Evolutionary conservation across 805 yeast species (phyloP).

Genomic region (Barnettozyma sucrosica): DNA sequence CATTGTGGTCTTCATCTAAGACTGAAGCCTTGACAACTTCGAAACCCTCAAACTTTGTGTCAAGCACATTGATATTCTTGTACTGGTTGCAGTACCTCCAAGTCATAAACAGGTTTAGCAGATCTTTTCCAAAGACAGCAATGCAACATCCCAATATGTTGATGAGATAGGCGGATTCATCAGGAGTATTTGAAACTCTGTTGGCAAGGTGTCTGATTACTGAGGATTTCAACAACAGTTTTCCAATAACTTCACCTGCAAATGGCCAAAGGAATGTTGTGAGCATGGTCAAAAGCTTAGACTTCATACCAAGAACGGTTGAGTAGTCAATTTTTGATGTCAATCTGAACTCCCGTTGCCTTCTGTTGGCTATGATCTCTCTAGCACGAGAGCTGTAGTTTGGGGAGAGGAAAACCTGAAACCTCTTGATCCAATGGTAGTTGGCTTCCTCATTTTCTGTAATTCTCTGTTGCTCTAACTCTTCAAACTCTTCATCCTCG

Average conservation of each 20-base stretch:
- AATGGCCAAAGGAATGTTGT: conserved; percentile 25
- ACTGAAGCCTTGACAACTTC: conserved; percentile 1
- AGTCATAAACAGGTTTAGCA: conserved; percentile 27
- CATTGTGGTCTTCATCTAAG: not conserved
- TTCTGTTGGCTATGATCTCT: conserved; percentile 10
- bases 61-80: conserved; percentile 19
- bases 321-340: conserved; percentile 28
- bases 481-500: conserved; percentile 22
- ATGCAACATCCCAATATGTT: conserved; percentile 31
- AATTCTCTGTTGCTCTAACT: conserved; percentile 3
- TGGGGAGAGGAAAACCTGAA: conserved; percentile 6
- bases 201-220: conserved; percentile 19
- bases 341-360: conserved; percentile 23
- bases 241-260: conserved; percentile 25
- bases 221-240: conserved; percentile 21
- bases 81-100: conserved; percentile 29
- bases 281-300: conserved; percentile 16
- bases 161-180: conserved; percentile 29
- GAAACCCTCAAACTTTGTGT: conserved; percentile 10
- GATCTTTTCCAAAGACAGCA: conserved; percentile 29
- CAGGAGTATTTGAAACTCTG: conserved; percentile 29
- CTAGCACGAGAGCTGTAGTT: conserved; percentile 2
- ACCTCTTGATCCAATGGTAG: conserved; percentile 4
- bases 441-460: not conserved
- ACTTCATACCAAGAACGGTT: conserved; percentile 18